Percentiles rank a stretch among this genome's conserved stretches.
These are phyloP conservation scores for Aegilops bicornis DNA, from an alignment of 176 grass and related monocot species.

Conservation along the genomic window DNA sequence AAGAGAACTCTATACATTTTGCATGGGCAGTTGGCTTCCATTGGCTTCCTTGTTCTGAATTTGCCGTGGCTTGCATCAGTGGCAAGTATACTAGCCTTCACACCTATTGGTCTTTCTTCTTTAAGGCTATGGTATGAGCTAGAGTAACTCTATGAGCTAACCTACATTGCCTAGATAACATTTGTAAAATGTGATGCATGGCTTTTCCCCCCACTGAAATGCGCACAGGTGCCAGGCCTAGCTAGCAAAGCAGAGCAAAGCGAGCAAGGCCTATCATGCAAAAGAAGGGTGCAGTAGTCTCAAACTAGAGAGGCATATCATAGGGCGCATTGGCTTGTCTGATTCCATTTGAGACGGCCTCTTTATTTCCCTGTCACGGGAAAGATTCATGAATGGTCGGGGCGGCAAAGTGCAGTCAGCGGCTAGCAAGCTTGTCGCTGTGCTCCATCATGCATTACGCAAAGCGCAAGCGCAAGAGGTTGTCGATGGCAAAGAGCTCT, in stretches of 20 bases:
- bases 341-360: conserved; percentile 22
- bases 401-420: neutral
- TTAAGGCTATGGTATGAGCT: conserved; percentile 10
- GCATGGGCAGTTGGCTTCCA: neutral
- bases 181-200: neutral
- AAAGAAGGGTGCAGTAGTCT: conserved; percentile 14
- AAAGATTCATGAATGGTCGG: conserved; percentile 27
- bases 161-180: conserved; percentile 1
- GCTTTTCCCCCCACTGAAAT: neutral
- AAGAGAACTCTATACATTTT: neutral
- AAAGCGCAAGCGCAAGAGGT: conserved; percentile 17
- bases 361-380: conserved; percentile 38
- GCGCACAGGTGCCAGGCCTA: conserved; percentile 12
- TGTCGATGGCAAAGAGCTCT: neutral
- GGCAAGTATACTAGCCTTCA: neutral
- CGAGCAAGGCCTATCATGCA: neutral
- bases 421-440: neutral
- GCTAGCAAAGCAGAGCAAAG: conserved; percentile 39
- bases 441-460: neutral
- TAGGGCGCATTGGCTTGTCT: conserved; percentile 17
- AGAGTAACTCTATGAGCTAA: conserved; percentile 14
- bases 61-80: neutral
- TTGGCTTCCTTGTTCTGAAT: conserved; percentile 25
- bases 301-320: neutral
- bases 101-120: too few relatives aligned